phyloP scores from a whole-genome alignment of 257 asterid genomes.

The Perilla frutescens region DNA sequence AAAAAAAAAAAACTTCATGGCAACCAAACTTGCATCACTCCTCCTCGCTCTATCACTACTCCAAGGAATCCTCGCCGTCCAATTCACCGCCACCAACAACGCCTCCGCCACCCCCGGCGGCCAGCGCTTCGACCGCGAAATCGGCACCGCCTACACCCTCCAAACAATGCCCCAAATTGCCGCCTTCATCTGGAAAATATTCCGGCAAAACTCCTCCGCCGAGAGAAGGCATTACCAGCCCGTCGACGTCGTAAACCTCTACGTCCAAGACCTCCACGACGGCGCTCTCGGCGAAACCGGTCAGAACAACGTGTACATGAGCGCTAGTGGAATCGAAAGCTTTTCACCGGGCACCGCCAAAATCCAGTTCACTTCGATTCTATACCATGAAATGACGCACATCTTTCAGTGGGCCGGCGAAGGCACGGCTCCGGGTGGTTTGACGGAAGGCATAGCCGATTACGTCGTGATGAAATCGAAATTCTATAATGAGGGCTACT shows the following conservation, averaged over 20 bases:
- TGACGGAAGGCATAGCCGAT: constrained; percentile 12
- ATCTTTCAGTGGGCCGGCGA: constrained; percentile 7
- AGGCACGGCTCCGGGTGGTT: constrained; percentile 16
- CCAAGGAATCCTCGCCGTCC: not conserved
- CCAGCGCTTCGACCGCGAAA: not conserved
- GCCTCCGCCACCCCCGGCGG: constrained; percentile 21
- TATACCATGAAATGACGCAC: constrained; percentile 26
- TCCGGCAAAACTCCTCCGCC: not conserved
- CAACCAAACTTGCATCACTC: not conserved
- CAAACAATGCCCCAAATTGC: constrained; percentile 9
- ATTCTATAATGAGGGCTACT: not conserved
- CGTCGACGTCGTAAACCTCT: not conserved
- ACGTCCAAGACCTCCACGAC: constrained; percentile 17
- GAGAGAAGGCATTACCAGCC: not conserved
- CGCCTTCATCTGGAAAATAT: not conserved
- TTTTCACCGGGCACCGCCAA: not conserved
- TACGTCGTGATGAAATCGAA: not conserved
- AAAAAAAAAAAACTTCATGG: not conserved
- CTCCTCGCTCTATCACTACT: not conserved
- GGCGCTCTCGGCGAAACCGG: constrained; percentile 21
- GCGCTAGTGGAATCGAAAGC: constrained; percentile 1
- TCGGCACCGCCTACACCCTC: not conserved
- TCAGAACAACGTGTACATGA: constrained; percentile 9
- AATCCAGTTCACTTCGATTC: not conserved
- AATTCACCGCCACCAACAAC: constrained; percentile 7